phyloP scores from a whole-genome alignment of 768 basidiomycete species.

The Leccinum truebloodii region DNA sequence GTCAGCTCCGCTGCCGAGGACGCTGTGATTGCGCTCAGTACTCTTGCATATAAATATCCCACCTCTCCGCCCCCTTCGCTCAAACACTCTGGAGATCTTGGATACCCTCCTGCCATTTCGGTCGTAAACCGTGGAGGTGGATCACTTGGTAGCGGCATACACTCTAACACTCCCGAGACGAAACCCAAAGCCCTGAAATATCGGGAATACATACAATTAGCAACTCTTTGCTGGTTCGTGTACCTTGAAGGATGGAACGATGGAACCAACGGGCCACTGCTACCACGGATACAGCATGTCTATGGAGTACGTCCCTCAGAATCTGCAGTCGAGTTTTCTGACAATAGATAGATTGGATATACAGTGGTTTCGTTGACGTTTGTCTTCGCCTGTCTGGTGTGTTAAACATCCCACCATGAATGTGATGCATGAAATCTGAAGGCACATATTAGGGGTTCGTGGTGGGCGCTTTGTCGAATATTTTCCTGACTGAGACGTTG shows the following conservation, averaged over 20 bases:
- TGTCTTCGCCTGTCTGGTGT: conserved; percentile 46
- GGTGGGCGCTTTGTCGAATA: conserved; percentile 45
- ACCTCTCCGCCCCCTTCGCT: conserved; percentile 5
- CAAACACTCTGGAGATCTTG: conserved; percentile 7
- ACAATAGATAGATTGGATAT: conserved; percentile 44
- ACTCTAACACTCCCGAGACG: conserved; percentile 2
- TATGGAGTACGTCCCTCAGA: conserved; percentile 39
- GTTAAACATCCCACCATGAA: conserved; percentile 12
- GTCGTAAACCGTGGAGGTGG: background rate
- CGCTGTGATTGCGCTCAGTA: conserved; percentile 1
- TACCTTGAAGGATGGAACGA: conserved; percentile 80
- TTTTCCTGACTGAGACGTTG: conserved; percentile 43
- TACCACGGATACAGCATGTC: conserved; percentile 68
- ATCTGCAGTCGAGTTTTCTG: background rate
- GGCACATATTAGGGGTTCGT: conserved; percentile 41
- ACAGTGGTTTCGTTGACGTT: conserved; percentile 57
- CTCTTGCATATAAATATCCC: conserved; percentile 3
- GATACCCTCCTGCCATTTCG: background rate
- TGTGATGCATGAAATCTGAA: conserved; percentile 24
- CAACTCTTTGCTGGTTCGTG: conserved; percentile 53
- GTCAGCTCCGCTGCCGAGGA: conserved; percentile 1
- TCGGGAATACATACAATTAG: conserved; percentile 46
- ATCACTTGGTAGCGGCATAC: background rate
- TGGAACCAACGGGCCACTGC: conserved; percentile 68
- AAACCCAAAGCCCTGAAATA: conserved; percentile 11